Evolutionary conservation across 306 rosid species (phyloP), one percentile per base, ranked within the genome.

Genomic region (Ammopiptanthus mongolicus): DNA sequence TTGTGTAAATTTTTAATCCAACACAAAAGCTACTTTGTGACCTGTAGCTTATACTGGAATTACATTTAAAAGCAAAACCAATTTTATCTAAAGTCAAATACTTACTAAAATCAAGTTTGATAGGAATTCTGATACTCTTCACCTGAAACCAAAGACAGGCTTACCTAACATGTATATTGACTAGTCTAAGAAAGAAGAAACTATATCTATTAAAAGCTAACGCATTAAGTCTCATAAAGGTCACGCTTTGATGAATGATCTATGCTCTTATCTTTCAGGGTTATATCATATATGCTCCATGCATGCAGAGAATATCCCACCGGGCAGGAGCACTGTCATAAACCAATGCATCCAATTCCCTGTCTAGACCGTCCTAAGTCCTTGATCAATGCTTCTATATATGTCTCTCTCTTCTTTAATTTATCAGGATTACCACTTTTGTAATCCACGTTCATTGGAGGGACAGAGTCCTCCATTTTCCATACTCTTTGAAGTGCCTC

Each of bases 371-470:
- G 18, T 52, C 56, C n/a, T 14, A 23, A 23, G 3, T 48, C 0
- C 8, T 51, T 52, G 51, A 82, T 25, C 11, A 2, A 47, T 34
- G 64, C 17, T 51, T 47, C 6, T 64, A 10, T 76, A 9, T 41
- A 11, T 14, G 34, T 60, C 66, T 65, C 69, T 82, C 75, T 65
- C 74, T 70, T 12, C 75, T 31, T 75, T 78, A 65, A 75, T 75
- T 78, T 71, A 75, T 65, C 74, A 63, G 82, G 61, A 8, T 57
- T 53, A 60, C 42, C 67, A 71, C 79, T 81, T 55, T 75, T 55
- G 55, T 66, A 51, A 76, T 74, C 80, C 80, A 64, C 78, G 82
- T 74, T 79, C 86, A 81, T 65, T 82, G 78, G 82, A 82, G 74
- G 60, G 84, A 74, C 51, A 77, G 75, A 64, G 83, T 71, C 78